Conservation (phyloP, 192 early-diverging fungal species). For the Phycomyces blakesleeanus region DNA sequence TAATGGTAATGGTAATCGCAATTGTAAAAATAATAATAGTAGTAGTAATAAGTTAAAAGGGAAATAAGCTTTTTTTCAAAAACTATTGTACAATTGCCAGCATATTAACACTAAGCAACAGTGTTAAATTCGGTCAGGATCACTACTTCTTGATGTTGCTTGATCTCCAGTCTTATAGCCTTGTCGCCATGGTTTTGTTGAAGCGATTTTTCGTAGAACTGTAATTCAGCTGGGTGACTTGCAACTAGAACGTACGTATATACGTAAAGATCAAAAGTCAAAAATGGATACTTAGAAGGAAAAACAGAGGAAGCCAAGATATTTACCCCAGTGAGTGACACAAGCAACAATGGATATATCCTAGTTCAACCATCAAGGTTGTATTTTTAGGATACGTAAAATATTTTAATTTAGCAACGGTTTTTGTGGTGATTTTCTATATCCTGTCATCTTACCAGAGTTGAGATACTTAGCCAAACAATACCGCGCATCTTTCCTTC, state of each 20-base stretch:
- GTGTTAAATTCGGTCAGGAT: constrained; percentile 23
- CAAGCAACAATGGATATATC: constrained; percentile 8
- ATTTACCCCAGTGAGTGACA: constrained; percentile 21
- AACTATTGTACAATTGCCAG: too few relatives aligned
- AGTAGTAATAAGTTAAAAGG: too few relatives aligned
- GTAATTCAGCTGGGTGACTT: constrained; percentile 23
- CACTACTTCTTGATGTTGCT: constrained; percentile 39
- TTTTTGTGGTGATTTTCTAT: not conserved
- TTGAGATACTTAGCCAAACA: constrained; percentile 36
- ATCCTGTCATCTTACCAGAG: constrained; percentile 21
- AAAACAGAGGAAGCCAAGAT: not conserved
- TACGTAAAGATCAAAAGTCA: too few relatives aligned
- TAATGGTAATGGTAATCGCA: too few relatives aligned
- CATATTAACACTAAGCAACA: not conserved
- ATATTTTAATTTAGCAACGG: not conserved
- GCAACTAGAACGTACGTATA: constrained; percentile 9
- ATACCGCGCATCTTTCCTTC: constrained; percentile 39
- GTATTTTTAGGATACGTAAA: not conserved
- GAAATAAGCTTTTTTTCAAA: too few relatives aligned
- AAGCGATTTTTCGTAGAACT: constrained; percentile 18
- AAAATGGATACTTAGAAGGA: not conserved
- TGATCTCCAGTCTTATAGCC: constrained; percentile 31
- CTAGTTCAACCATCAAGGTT: not conserved
- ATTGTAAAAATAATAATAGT: too few relatives aligned
- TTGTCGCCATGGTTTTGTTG: constrained; percentile 22